phyloP scores from a whole-genome alignment of 495 filamentous ascomycete genomes.

The Annulohypoxylon stygium region DNA sequence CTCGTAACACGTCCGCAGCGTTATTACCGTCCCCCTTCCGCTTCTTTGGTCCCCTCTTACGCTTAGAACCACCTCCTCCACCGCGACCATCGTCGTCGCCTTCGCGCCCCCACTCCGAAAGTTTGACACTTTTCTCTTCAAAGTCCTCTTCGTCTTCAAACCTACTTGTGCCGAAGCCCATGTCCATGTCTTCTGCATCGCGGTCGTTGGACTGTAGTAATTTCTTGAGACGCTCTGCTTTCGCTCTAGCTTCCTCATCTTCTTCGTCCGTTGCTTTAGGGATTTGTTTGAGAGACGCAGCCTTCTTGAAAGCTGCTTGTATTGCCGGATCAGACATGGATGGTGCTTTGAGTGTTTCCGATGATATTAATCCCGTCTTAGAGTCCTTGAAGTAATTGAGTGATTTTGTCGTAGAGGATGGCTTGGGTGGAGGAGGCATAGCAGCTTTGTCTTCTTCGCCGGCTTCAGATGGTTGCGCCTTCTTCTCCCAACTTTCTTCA shows the following conservation, averaged over 20 bases:
- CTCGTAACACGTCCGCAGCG: slow-evolving; percentile 82
- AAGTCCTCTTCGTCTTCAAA: slow-evolving; percentile 83
- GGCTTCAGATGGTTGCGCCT: slow-evolving; percentile 49
- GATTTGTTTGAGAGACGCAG: slow-evolving; percentile 75
- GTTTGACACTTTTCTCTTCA: slow-evolving; percentile 70
- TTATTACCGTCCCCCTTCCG: slow-evolving; percentile 86
- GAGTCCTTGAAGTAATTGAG: slow-evolving; percentile 74
- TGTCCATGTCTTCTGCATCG: slow-evolving; percentile 92
- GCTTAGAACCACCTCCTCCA: slow-evolving; percentile 66
- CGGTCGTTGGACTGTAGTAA: slow-evolving; percentile 82
- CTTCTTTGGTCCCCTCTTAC: slow-evolving; percentile 88
- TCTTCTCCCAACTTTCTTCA: slow-evolving; percentile 59
- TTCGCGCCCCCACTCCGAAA: slow-evolving; percentile 73
- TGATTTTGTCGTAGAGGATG: slow-evolving; percentile 43
- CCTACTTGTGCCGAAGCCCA: slow-evolving; percentile 90
- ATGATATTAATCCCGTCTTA: slow-evolving; percentile 58
- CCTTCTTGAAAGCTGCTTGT: slow-evolving; percentile 86
- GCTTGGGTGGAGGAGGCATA: slow-evolving; percentile 62
- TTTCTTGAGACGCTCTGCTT: slow-evolving; percentile 74
- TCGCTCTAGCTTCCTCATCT: slow-evolving; percentile 58
- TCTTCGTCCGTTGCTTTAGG: slow-evolving; percentile 59
- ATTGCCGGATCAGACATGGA: slow-evolving; percentile 80
- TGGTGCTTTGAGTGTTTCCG: slow-evolving; percentile 62
- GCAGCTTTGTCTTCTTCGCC: slow-evolving; percentile 46
- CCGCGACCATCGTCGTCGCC: slow-evolving; percentile 66